Base-by-base conservation (phyloP, 768 basidiomycete genomes). In the Amanita fuliginea region DNA sequence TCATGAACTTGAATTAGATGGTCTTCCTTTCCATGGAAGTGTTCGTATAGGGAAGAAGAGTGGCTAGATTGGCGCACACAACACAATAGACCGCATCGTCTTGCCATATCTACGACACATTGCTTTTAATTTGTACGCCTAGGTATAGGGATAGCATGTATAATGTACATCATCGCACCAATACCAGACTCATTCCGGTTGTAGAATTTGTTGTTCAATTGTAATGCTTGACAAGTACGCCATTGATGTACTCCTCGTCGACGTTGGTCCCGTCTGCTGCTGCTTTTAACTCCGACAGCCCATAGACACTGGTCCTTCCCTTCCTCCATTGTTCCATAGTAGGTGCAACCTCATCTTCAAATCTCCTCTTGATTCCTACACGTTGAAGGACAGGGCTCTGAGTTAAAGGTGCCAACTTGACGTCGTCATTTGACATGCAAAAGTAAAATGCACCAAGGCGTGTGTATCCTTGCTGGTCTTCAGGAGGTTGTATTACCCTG, bases 21-120 rank as follows among this genome's bases (percentile, higher is more conserved):
- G 77, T 0, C 63, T 89, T 2, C 86, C 86, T 3, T 77, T 89
- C 54, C 70, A 69, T 44, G 86, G 86, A 1, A 76, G 67, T 46
- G 80, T 89, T 3, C 69, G 68, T 36, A 69, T 89, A 3, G 78
- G 81, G 48, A 85, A 81, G 74, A 80, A 74, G 51, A 57, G 56
- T 26, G 40, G 32, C 32, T 32, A 44, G 47, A 33, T 30, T 16
- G 19, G 13, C 33, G 22, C 33, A 43, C 13, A 30, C 30, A 9
- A 14, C 18, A 36, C 18, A 32, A 13, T 34, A 30, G 33, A 30
- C 19, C 6, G 16, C n/a, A 45, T 33, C 18, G n/a, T 26, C 22
- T 42, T 22, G 21, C 41, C 30, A 32, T 16, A 45, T 33, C n/a
- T 33, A 33, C 30, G 9, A 22, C 6, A 14, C n/a, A 32, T 1